Percentiles rank a stretch among this genome's conserved stretches.
These are phyloP conservation scores for Ambrosia hybrid DNA, from an alignment of 140 eudicot genomes.

Conservation along the genomic window DNA sequence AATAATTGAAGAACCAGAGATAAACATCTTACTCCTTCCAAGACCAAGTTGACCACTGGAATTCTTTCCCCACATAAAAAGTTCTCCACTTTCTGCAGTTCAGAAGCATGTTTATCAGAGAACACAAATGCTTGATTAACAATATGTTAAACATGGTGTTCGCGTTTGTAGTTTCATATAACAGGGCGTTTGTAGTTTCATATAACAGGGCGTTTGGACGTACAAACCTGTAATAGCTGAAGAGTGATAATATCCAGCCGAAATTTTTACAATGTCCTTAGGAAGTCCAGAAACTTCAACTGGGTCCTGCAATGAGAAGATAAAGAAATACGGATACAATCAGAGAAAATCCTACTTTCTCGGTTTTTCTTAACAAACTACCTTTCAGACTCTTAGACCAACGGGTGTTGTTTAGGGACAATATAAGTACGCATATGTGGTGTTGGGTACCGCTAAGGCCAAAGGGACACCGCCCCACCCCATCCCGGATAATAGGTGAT, in stretches of 20 bases:
- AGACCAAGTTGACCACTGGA: conserved; percentile 91
- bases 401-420: no score
- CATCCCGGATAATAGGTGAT: no score
- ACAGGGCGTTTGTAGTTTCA: conserved; percentile 19
- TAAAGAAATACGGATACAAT: neutral
- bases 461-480: no score
- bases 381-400: neutral
- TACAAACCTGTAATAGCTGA: conserved; percentile 87
- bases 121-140: neutral
- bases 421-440: no score
- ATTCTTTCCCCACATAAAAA: conserved; percentile 94
- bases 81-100: conserved; percentile 85
- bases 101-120: conserved; percentile 7
- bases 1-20: no score
- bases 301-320: conserved; percentile 59
- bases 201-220: conserved; percentile 16
- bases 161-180: conserved; percentile 19
- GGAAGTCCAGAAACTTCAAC: conserved; percentile 69
- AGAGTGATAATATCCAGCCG: conserved; percentile 94
- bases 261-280: conserved; percentile 47
- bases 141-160: conserved; percentile 10
- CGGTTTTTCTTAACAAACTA: neutral
- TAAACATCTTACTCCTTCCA: conserved; percentile 71
- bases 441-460: no score
- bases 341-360: neutral